These are phyloP conservation scores for Pseudogymnoascus sp. DNA, from an alignment of 2,329 filamentous ascomycete species.

Conservation along the genomic window DNA sequence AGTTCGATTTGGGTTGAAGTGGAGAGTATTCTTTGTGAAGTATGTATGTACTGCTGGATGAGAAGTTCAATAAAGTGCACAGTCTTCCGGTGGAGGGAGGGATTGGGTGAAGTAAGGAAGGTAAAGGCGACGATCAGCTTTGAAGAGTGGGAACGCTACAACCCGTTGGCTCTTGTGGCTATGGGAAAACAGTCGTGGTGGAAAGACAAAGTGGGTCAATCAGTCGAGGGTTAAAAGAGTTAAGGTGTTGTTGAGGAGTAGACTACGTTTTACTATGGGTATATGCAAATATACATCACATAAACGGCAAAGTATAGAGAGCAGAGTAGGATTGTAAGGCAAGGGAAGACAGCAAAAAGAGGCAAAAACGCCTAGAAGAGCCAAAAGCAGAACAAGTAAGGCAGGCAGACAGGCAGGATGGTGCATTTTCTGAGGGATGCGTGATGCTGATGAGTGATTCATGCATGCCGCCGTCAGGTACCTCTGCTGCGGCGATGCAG, in stretches of 20 bases:
- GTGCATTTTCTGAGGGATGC: too few relatives aligned
- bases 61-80: too few relatives aligned
- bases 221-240: too few relatives aligned
- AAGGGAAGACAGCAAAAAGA: background rate
- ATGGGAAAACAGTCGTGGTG: background rate
- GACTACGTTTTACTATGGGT: background rate
- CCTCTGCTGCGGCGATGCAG: background rate
- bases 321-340: background rate
- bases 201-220: background rate
- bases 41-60: too few relatives aligned
- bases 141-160: background rate
- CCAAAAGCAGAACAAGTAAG: too few relatives aligned
- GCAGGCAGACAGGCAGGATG: background rate
- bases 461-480: background rate
- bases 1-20: slow-evolving; percentile 3
- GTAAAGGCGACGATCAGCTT: background rate
- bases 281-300: background rate
- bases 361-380: too few relatives aligned
- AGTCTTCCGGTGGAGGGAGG: too few relatives aligned
- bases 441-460: background rate
- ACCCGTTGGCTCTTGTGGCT: too few relatives aligned
- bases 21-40: background rate
- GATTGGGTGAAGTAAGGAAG: background rate
- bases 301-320: too few relatives aligned
- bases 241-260: background rate